Evolutionary conservation across 495 filamentous ascomycete genomes (phyloP).

Genomic region (Penicillium parvum): DNA sequence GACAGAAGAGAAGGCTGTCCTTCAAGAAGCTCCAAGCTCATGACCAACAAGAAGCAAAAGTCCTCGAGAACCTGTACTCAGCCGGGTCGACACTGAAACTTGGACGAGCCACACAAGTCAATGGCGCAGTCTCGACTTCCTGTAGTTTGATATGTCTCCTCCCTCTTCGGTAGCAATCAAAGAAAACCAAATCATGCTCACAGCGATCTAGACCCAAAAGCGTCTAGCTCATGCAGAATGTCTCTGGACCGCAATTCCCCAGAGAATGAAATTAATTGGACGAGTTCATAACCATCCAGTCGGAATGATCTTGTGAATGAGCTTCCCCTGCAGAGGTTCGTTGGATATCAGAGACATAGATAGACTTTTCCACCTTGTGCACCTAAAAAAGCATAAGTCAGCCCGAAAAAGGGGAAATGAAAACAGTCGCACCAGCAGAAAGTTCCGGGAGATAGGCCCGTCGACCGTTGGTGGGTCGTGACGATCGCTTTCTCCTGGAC

Average conservation of each 20-base stretch:
- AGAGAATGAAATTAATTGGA: not conserved
- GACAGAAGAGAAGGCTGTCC: too few relatives aligned
- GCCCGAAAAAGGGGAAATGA: conserved; percentile 7
- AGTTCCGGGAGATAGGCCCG: conserved; percentile 3
- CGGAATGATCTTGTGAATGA: conserved; percentile 2
- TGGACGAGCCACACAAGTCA: too few relatives aligned
- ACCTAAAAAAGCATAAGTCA: too few relatives aligned
- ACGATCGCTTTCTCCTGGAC: conserved; percentile 16
- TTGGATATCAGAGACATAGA: not conserved
- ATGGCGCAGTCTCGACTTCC: not conserved
- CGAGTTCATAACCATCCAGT: conserved; percentile 10
- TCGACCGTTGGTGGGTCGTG: conserved; percentile 19
- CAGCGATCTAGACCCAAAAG: not conserved
- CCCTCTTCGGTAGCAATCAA: not conserved
- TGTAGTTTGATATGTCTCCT: not conserved
- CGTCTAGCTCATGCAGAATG: conserved; percentile 5
- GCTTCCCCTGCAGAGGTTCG: conserved; percentile 3
- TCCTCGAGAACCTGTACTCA: too few relatives aligned
- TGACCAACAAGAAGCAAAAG: too few relatives aligned
- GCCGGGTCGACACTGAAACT: too few relatives aligned
- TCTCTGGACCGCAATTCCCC: conserved; percentile 12
- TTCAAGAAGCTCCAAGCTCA: not conserved
- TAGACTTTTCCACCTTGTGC: too few relatives aligned
- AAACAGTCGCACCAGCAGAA: not conserved
- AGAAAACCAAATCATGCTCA: not conserved